Evolutionary conservation across 1,284 basidiomycete species (phyloP), one percentile per base, ranked within the genome.

Genomic region (Rhodotorula sp.): DNA sequence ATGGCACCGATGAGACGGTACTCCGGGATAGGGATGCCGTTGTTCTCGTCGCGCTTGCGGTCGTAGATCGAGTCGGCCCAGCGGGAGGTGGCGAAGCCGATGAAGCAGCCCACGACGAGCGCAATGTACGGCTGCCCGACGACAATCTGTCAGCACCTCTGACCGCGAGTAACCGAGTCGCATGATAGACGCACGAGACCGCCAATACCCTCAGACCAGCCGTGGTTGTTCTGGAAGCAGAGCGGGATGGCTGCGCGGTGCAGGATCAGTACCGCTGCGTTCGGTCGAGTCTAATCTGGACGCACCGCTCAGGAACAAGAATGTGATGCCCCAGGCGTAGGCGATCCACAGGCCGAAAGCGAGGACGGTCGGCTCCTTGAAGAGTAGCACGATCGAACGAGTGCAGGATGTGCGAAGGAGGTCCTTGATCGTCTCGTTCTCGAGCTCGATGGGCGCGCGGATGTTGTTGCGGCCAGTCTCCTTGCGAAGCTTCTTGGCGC

Each of bases 301-400:
- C 34, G 34, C 34, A 34, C 34, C 34, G 34, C 34, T 34, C 34
- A 81, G 76, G 75, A 81, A 80, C 62, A 79, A 77, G 67, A 80
- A 80, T 14, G 70, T 71, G 55, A 71, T 62, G 12, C 66, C 64
- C 69, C 69, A 71, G 21, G 70, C 70, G 58, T 64, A 64, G 17
- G 78, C 75, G 44, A 80, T 80, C 75, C 74, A 80, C 58, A 79
- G 63, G 23, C 77, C 77, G 74, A 81, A 81, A 44, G 75, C 71
- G 61, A 81, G 75, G 54, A 81, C 77, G 58, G 80, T 79, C 10
- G 81, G 81, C 70, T 82, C 80, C 42, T 71, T 71, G 66, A 79
- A 68, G 64, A 81, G 77, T 14, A 82, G 73, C 34, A 77, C 68
- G 58, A 80, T 68, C 17, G 81, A 79, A 27, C 79, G 75, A 25